Evolutionary conservation across 768 basidiomycete species (phyloP), one percentile per base, ranked within the genome.

Genomic region (Pisolithus albus): DNA sequence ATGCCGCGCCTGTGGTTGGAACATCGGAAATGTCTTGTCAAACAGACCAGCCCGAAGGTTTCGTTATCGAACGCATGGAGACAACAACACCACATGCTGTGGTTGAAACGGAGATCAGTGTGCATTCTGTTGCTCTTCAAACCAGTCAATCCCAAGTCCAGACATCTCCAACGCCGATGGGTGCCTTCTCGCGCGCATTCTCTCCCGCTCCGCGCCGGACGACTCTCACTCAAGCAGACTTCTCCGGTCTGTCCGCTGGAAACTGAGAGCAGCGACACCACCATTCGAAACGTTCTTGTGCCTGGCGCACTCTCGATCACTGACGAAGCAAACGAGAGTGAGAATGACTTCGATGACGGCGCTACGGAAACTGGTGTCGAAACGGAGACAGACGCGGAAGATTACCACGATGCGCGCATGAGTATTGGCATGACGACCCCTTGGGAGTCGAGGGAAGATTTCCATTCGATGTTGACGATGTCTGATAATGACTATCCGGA

Each of bases 321-420:
- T n/a, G 65, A 68, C 23, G 56, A 49, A 23, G 51, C 59, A 45
- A 64, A 59, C 13, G 70, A 70, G 2, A 72, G 63, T 41, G 75
- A 76, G 18, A 76, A 74, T 24, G 66, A 70, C 40, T 53, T 68
- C 4, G 70, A 75, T 48, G 76, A 75, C 41, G 65, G 51, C 34
- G 71, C 49, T 48, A 81, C 79, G 10, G 83, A 84, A 69, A 84
- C 83, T 0, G 86, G 83, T 40, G 76, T 77, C 1, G 86, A 82
- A 46, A 79, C 80, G 0, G 86, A 85, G 52, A 82, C 82, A 0
- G 87, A 88, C 40, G 66, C 63, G 32, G 87, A 83, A 16, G 82
- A 90, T 52, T 92, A 88, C 59, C 75, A 84, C 1, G 92, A 94
- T 54, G 82, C 92, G 2, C 72, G 83, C 42, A 82, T 84, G 62